Percentiles rank a stretch among this genome's conserved stretches.
These are phyloP conservation scores for Flaveria bidentis DNA, from an alignment of 129 eudicot species.

Conservation along the genomic window DNA sequence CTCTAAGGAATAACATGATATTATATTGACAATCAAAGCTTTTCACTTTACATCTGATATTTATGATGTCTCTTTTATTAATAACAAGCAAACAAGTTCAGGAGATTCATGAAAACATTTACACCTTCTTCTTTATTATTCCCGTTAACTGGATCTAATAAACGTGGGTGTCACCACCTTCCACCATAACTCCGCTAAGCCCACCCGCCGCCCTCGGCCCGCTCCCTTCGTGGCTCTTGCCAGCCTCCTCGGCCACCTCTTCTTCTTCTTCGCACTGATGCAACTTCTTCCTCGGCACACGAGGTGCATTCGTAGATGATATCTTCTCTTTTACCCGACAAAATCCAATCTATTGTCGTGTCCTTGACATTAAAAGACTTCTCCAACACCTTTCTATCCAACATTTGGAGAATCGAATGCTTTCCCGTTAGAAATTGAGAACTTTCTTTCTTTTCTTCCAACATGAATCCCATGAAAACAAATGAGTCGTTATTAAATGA, in stretches of 20 bases:
- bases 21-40: too few species aligned
- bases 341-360: conserved; percentile 47
- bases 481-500: conserved; percentile 68
- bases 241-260: background rate
- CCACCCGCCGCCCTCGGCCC: background rate
- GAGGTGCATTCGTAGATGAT: conserved; percentile 57
- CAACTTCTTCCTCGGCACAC: conserved; percentile 66
- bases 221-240: background rate
- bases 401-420: conserved; percentile 49
- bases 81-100: too few species aligned
- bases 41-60: too few species aligned
- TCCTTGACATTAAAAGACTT: conserved; percentile 54
- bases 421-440: conserved; percentile 72
- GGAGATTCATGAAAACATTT: too few species aligned
- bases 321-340: conserved; percentile 39
- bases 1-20: too few species aligned
- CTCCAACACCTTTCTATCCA: conserved; percentile 54
- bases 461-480: conserved; percentile 77
- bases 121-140: too few species aligned
- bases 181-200: too few species aligned
- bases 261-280: background rate
- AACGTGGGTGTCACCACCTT: too few species aligned
- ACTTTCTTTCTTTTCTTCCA: conserved; percentile 33
- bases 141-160: too few species aligned
- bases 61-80: too few species aligned